Evolutionary conservation across 2,329 filamentous ascomycete species (phyloP), one percentile per base, ranked within the genome.

Genomic region (Tolypocladium sp.): DNA sequence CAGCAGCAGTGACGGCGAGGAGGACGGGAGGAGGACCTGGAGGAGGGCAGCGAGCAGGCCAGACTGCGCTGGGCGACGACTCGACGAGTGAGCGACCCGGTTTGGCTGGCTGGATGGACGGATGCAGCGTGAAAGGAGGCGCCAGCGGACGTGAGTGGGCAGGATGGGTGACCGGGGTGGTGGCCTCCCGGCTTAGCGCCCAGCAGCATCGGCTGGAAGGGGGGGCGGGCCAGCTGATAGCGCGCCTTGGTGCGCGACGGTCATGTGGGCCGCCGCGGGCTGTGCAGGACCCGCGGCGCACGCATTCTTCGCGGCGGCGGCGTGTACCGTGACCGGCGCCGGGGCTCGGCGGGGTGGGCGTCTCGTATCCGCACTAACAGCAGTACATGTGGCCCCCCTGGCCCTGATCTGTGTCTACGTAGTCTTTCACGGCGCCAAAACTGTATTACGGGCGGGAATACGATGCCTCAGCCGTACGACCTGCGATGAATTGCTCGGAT

Each of bases 301-400:
- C 54, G 38, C 35, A 25, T 1, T 2, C 3, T 22, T 2, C 5
- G 38, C 30, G 38, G 22, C 22, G 9, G 22, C 10, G 9, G 3
- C 54, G 42, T 3, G 54, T 56, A 56, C 38, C 27, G 5, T 9
- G 5, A 12, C 20, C 27, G 17, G 10, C 3, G 17, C 37, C 4
- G 7, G 37, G 25, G 25, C 38, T 3, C 17, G 53, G 25, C 54
- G 54, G 54, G 38, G 40, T 30, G 54, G 54, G 57, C 62, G 63
- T 63, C 68, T 69, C 68, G 68, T 68, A 70, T 69, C 63, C 60
- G 58, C 62, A 56, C 64, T 69, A 70, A 66, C 67, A 69, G 56
- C 8, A 13, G 54, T 42, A 42, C 54, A 41, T 25, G 54, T 3
- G 30, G 15, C 8, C 17, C 17, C 17, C 54, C 38, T 8, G 7